phyloP scores from a whole-genome alignment of 805 yeast genomes.

The Hermanozyma aechmeae region DNA sequence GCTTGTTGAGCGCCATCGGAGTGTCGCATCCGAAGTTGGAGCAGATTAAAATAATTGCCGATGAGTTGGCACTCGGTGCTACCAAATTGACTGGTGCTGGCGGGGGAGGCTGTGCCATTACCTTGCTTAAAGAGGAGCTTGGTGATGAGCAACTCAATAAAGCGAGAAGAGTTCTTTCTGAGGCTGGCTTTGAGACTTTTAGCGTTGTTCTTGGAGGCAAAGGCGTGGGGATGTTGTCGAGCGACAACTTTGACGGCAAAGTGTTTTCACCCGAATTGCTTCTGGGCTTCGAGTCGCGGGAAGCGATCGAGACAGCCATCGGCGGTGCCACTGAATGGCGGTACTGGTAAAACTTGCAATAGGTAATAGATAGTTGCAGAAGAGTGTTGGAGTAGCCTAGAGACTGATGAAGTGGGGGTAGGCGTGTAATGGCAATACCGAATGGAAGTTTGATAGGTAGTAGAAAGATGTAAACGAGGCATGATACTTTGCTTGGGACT shows the following conservation, averaged over 20 bases:
- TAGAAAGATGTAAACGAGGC: no score
- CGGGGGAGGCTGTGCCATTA: conserved; percentile 98
- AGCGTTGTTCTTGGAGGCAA: conserved; percentile 81
- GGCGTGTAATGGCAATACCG: no score
- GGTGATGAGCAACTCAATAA: conserved; percentile 23
- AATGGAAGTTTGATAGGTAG: no score
- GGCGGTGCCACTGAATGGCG: conserved; percentile 46
- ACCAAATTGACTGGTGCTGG: conserved; percentile 98
- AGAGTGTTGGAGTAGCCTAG: no score
- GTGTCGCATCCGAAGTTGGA: conserved; percentile 93
- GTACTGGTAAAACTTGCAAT: conserved; percentile 60
- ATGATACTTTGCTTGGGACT: no score
- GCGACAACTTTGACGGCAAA: conserved; percentile 4
- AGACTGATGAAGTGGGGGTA: no score
- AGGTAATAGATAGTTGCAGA: no score
- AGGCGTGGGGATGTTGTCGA: conserved; percentile 59
- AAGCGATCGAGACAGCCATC: conserved; percentile 38
- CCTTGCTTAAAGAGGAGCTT: conserved; percentile 49
- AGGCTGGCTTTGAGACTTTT: conserved; percentile 60
- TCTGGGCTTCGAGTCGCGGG: conserved; percentile 27
- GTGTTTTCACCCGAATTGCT: conserved; percentile 27
- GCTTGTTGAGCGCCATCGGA: conserved; percentile 73
- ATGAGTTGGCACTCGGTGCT: conserved; percentile 59
- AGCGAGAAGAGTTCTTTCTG: conserved; percentile 25
- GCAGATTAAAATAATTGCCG: conserved; percentile 56